phyloP scores from a whole-genome alignment of 2,329 filamentous ascomycete genomes.

The Curvularia sp. region DNA sequence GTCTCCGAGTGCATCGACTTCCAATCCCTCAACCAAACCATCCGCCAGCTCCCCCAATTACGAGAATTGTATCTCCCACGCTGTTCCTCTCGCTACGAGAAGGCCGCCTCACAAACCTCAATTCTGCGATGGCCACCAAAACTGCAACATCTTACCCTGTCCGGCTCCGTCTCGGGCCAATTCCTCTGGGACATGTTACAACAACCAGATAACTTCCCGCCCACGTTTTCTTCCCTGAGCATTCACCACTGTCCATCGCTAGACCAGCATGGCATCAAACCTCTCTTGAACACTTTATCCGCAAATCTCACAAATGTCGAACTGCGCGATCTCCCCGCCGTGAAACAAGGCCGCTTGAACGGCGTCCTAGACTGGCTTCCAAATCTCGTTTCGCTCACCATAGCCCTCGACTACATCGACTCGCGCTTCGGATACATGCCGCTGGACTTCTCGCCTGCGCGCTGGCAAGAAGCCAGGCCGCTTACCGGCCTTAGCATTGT shows the following conservation, averaged over 20 bases:
- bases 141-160: slow-evolving; percentile 52
- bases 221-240: slow-evolving; percentile 36
- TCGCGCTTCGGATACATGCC: slow-evolving; percentile 48
- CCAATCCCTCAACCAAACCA: slow-evolving; percentile 58
- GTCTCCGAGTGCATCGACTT: slow-evolving; percentile 61
- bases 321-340: slow-evolving; percentile 52
- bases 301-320: slow-evolving; percentile 47
- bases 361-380: slow-evolving; percentile 53
- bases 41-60: slow-evolving; percentile 57
- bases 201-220: slow-evolving; percentile 42
- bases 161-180: slow-evolving; percentile 54
- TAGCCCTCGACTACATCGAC: slow-evolving; percentile 58
- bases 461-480: slow-evolving; percentile 39
- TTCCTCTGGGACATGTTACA: slow-evolving; percentile 52
- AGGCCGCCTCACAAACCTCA: slow-evolving; percentile 21
- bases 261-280: slow-evolving; percentile 45
- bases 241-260: slow-evolving; percentile 56
- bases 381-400: slow-evolving; percentile 49
- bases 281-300: slow-evolving; percentile 48
- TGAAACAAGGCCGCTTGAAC: slow-evolving; percentile 52
- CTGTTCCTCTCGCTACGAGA: slow-evolving; percentile 43
- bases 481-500: slow-evolving; percentile 52
- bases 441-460: slow-evolving; percentile 10
- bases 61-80: slow-evolving; percentile 57
- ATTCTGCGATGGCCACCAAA: slow-evolving; percentile 54